Evolutionary conservation across 257 asterid species (phyloP), one percentile per base, ranked within the genome.

Genomic region (Echites panduratus): DNA sequence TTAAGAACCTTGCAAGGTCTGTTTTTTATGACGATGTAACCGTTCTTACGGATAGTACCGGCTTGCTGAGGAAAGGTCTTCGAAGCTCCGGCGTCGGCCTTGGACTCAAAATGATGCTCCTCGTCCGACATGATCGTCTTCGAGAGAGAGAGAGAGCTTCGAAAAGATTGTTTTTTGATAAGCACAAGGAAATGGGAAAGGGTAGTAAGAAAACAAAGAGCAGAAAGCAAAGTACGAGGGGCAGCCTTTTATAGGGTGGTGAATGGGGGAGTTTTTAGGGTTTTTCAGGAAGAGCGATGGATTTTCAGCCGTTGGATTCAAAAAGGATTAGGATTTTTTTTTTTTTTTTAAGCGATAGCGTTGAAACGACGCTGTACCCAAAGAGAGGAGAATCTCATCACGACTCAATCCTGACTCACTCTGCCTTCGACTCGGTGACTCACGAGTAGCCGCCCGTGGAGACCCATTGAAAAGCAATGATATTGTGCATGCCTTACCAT

Each of bases 61-160:
- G 86, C 86, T 57, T 82, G 86, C 68, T 82, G 86, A 74, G 86
- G 86, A 57, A 29, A 82, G 26, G 86, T 82, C 74, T 82, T 82
- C 44, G 86, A 82, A 63, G 85, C 85, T 69, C 85, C 85, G 61
- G 85, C 85, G 73, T 82, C 85, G 17, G 83, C 85, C 81, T 79
- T 82, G 2, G 85, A 79, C 62, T 82, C 85, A 19, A 82, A 82
- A 6, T 82, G 85, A 27, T 82, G 86, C 73, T 82, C 86, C 73
- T 82, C 86, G 81, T 82, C 86, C 77, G 86, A 82, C 86, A 82
- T 82, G 52, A 22, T 71, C 22, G 69, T 17, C 29, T 48, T 43
- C 68, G 24, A 13, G n/a, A n/a, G n/a, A n/a, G n/a, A 41, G 49
- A 59, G 45, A 57, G 58, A 61, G 71, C 71, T 63, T 52, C 58